Base-by-base conservation (phyloP, 495 filamentous ascomycete species). In the Alectoria sarmentosa region DNA sequence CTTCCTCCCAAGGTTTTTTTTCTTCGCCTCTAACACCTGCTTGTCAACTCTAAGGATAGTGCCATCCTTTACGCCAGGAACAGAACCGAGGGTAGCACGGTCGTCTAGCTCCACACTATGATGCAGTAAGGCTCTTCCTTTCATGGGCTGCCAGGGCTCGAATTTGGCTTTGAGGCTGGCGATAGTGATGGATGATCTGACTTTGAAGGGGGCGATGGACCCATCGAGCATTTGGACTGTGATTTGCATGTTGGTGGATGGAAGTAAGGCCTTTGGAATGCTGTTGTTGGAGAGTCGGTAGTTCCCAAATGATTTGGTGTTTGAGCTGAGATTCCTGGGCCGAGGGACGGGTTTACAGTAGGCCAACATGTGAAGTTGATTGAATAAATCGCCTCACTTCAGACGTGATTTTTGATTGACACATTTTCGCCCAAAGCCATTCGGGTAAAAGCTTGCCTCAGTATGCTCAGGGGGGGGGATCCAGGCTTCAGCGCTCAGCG, bases 111-210 rank as follows among this genome's bases (percentile, higher is more conserved):
- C 46, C 30, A 28, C 44, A 56, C n/a, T 30, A 55, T 36, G 46
- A 39, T 63, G 39, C 44, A 42, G 37, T 13, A 46, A 48, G 19
- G 60, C 44, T 36, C 34, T 37, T n/a, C 28, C 39, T 37, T 42
- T 37, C 60, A 62, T 62, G 3, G 42, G 13, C 36, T 36, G 60
- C 60, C 42, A 58, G n/a, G 52, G 54, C n/a, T 44, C 38, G 21
- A 39, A 41, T 21, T 64, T 38, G 26, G 39, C 44, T 56, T 41
- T 56, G 46, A 49, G 28, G 28, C 26, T 37, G 26, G 42, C 52
- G 14, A 52, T 37, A 9, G 49, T 54, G 28, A 54, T 54, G 49
- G 26, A 30, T 54, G 49, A 54, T 32, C 49, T 54, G 28, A 32
- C 49, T 54, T 19, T 54, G 49, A 54, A 54, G 49, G 49, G 49